Percentiles rank a stretch among this genome's conserved stretches.
These are phyloP conservation scores for Thalassiosira mediterranea DNA, from an alignment of 352 stramenopile genomes.

Conservation along the genomic window DNA sequence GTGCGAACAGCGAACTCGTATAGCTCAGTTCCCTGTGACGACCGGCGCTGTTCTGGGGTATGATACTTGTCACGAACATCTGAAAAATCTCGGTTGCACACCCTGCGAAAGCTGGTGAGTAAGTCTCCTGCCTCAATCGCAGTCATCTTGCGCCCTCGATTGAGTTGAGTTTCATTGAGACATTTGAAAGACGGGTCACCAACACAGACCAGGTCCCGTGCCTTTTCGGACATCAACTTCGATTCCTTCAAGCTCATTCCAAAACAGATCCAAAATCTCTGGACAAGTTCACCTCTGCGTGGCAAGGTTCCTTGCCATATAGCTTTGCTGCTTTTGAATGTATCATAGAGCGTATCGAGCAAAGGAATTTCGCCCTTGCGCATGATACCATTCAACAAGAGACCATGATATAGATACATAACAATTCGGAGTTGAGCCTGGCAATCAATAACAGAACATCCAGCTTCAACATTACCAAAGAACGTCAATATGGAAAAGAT, in stretches of 20 bases:
- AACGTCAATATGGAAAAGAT: slow-evolving; percentile 37
- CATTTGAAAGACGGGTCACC: too few relatives aligned
- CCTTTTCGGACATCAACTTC: slow-evolving; percentile 40
- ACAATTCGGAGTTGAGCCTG: slow-evolving; percentile 52
- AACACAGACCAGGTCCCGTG: slow-evolving; percentile 2
- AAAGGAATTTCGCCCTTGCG: slow-evolving; percentile 32
- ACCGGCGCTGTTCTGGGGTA: slow-evolving; percentile 44
- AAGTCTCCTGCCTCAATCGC: slow-evolving; percentile 46
- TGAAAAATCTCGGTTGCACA: slow-evolving; percentile 51
- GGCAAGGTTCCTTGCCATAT: slow-evolving; percentile 47
- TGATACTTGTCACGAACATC: slow-evolving; percentile 60
- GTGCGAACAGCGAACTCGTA: slow-evolving; percentile 39
- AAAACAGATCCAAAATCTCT: slow-evolving; percentile 52
- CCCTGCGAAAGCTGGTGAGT: slow-evolving; percentile 38
- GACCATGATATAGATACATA: slow-evolving; percentile 58
- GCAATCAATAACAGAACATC: slow-evolving; percentile 44
- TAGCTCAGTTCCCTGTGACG: slow-evolving; percentile 14
- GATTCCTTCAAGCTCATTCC: slow-evolving; percentile 29
- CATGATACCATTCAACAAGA: slow-evolving; percentile 40
- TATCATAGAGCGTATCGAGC: slow-evolving; percentile 48
- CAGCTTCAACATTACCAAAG: slow-evolving; percentile 61
- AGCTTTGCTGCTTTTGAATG: slow-evolving; percentile 47
- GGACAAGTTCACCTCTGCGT: slow-evolving; percentile 37
- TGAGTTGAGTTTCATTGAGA: background rate
- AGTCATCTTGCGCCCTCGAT: slow-evolving; percentile 30